Conservation (phyloP, 495 filamentous ascomycete species). For the Trichoderma reesei region DNA sequence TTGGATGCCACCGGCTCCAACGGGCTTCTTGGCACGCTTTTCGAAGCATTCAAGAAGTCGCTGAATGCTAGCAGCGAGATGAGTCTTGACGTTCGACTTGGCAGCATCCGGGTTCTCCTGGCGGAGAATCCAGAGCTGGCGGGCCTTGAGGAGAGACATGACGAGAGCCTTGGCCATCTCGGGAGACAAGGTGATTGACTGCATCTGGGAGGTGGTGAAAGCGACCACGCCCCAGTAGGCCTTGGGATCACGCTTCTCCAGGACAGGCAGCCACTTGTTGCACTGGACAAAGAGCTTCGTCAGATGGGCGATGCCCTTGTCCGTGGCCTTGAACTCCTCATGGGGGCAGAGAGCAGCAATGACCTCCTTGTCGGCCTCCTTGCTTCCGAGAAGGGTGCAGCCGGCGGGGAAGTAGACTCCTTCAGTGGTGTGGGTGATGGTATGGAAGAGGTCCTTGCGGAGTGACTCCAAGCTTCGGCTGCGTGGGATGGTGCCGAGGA, state of each 20-base stretch:
- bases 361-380: background rate
- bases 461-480: constrained; percentile 3
- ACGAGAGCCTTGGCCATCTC: background rate
- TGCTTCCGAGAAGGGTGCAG: background rate
- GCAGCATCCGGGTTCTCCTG: background rate
- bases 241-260: background rate
- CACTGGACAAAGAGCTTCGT: background rate
- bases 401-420: background rate
- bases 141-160: background rate
- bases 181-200: background rate
- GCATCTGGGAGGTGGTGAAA: background rate
- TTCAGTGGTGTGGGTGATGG: background rate
- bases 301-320: background rate
- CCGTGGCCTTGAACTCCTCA: background rate
- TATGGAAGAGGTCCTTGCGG: background rate
- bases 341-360: background rate
- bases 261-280: background rate
- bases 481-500: background rate
- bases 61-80: background rate
- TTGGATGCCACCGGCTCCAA: background rate
- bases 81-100: background rate
- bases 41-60: background rate
- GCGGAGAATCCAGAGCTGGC: background rate
- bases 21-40: background rate
- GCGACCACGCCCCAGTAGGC: background rate